Evolutionary conservation across 2,329 filamentous ascomycete genomes (phyloP).

Genomic region (Phoma herbarum): DNA sequence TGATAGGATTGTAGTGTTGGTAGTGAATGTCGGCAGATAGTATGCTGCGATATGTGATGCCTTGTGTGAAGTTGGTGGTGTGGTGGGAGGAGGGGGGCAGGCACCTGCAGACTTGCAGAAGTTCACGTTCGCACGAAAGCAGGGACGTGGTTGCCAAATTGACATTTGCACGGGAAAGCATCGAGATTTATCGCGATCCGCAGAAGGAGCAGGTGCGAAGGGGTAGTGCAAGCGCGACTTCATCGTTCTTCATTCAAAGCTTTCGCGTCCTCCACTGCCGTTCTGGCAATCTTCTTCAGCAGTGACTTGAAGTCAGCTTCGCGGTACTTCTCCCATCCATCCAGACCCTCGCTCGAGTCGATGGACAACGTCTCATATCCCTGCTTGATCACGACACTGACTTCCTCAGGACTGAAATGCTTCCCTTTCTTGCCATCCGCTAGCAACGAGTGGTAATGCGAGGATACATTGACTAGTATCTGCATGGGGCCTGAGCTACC

Average conservation of each 20-base stretch:
- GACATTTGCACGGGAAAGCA: background rate
- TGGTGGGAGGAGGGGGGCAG: background rate
- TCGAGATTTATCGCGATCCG: background rate
- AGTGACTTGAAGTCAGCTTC: constrained; percentile 86
- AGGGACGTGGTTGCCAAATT: background rate
- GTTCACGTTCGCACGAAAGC: background rate
- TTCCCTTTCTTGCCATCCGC: constrained; percentile 67
- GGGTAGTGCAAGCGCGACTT: background rate
- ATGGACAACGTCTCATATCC: constrained; percentile 96
- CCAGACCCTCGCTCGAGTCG: constrained; percentile 84
- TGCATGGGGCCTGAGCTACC: constrained; percentile 70
- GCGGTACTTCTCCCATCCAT: constrained; percentile 84
- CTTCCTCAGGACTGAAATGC: constrained; percentile 81
- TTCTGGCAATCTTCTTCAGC: constrained; percentile 86
- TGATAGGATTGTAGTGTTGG: background rate
- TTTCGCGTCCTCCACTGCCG: constrained; percentile 76
- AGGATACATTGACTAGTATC: constrained; percentile 81
- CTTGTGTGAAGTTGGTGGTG: background rate
- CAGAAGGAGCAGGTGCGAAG: background rate
- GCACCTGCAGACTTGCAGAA: background rate
- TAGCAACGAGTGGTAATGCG: constrained; percentile 87
- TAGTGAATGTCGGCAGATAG: constrained; percentile 4
- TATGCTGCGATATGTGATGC: background rate
- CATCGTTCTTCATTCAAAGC: constrained; percentile 51
- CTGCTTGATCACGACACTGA: constrained; percentile 91